Conservation (phyloP, 805 yeast genomes). For the Metschnikowia drakensbergensis region DNA sequence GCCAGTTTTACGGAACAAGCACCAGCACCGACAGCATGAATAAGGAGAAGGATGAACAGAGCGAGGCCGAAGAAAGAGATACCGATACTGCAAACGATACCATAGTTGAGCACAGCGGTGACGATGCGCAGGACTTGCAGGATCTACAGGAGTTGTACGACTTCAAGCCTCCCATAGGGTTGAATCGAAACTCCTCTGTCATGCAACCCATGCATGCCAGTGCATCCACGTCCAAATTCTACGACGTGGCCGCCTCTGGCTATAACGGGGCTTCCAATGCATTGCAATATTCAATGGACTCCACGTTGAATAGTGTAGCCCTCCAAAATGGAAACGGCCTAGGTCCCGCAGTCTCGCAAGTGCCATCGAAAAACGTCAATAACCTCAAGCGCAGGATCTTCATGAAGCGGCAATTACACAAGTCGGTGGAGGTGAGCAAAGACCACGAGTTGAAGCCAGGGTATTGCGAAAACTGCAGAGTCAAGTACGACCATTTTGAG, state of each 20-base stretch:
- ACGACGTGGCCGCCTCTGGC: conserved; percentile 44
- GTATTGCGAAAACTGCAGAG: conserved; percentile 91
- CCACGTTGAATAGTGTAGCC: conserved; percentile 34
- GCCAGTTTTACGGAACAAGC: conserved; percentile 8
- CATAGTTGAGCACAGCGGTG: conserved; percentile 7
- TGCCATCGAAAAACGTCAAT: conserved; percentile 49
- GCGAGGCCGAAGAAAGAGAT: conserved; percentile 8
- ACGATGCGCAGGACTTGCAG: conserved; percentile 8
- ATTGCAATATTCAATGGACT: conserved; percentile 38
- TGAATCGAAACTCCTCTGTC: conserved; percentile 38
- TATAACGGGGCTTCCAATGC: conserved; percentile 45
- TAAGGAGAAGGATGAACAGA: conserved; percentile 1
- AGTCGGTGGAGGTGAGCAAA: conserved; percentile 20
- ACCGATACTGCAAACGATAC: conserved; percentile 12
- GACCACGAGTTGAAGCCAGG: conserved; percentile 52
- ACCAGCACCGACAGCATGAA: conserved; percentile 15
- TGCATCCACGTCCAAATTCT: conserved; percentile 36
- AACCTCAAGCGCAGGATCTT: conserved; percentile 45
- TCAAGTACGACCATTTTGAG: conserved; percentile 73
- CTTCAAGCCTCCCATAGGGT: conserved; percentile 31
- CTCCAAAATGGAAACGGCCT: conserved; percentile 45
- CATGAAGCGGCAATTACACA: conserved; percentile 36
- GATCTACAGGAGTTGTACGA: conserved; percentile 7
- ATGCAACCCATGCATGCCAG: conserved; percentile 26
- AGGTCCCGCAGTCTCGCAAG: conserved; percentile 57